Conservation (phyloP, 441 rosid genomes). For the Gossypium davidsonii region DNA sequence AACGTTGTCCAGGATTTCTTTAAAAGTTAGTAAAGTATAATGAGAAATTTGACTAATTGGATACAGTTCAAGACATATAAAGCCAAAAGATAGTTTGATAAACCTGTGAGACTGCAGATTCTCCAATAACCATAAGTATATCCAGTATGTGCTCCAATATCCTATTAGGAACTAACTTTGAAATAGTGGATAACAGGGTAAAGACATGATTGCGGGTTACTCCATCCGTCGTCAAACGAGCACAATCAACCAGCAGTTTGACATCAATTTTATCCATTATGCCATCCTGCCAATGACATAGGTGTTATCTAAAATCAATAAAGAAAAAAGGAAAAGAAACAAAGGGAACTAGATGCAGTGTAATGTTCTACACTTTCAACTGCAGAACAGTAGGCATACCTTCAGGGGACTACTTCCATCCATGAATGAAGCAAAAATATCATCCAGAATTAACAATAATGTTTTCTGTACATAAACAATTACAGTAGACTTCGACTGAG, state of each 20-base stretch:
- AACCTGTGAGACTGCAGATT: conserved; percentile 88
- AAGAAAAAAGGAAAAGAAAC: conserved; percentile 7
- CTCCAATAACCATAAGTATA: conserved; percentile 68
- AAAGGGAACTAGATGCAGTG: conserved; percentile 1
- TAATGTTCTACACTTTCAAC: conserved; percentile 8
- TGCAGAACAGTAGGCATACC: conserved; percentile 38
- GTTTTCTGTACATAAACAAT: conserved; percentile 56
- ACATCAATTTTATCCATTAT: conserved; percentile 41
- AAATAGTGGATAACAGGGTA: conserved; percentile 55
- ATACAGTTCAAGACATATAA: neutral
- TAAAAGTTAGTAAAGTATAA: neutral
- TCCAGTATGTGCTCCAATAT: conserved; percentile 61
- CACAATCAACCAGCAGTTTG: conserved; percentile 60
- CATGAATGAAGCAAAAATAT: conserved; percentile 46
- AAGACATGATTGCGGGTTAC: conserved; percentile 64
- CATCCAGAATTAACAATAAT: conserved; percentile 62
- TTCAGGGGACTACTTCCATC: conserved; percentile 27
- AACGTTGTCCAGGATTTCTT: neutral
- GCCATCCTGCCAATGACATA: conserved; percentile 46
- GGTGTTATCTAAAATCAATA: conserved; percentile 6
- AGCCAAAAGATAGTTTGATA: conserved; percentile 26
- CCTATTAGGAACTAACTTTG: conserved; percentile 61
- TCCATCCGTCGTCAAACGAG: conserved; percentile 53
- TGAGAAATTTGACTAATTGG: neutral
- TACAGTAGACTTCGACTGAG: conserved; percentile 31